Evolutionary conservation across 345 rosid species (phyloP).

Genomic region (Eucalyptus sp.): DNA sequence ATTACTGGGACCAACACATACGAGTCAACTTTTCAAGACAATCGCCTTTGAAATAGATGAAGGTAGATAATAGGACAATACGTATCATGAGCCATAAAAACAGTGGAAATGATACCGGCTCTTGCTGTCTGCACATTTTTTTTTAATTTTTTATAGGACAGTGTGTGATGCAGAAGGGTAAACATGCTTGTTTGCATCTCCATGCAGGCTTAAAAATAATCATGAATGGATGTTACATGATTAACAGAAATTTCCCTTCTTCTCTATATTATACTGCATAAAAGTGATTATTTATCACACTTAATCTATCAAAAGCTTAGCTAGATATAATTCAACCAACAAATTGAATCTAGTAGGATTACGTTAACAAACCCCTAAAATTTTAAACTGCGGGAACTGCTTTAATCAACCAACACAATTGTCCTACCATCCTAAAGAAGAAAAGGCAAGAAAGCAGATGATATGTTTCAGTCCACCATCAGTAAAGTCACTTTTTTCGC

Average conservation of each 20-base stretch:
- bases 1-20: not conserved
- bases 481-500: not conserved
- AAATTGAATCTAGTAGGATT: not conserved
- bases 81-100: not conserved
- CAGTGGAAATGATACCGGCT: not conserved
- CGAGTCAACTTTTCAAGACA: not conserved
- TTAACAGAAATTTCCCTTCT: not conserved
- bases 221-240: not conserved
- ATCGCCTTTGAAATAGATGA: not conserved
- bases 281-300: not conserved
- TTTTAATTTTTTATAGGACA: not conserved
- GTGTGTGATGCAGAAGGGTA: not conserved
- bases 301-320: not conserved
- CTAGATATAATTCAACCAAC: not conserved
- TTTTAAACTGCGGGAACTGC: not conserved
- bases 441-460: not conserved
- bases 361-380: not conserved
- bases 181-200: not conserved
- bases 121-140: not conserved
- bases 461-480: not conserved
- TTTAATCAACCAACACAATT: not conserved
- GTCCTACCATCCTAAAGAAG: not conserved
- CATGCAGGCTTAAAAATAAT: not conserved
- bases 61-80: not conserved
- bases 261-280: not conserved